Conservation (phyloP, 768 basidiomycete genomes). For the Hericium coralloides region DNA sequence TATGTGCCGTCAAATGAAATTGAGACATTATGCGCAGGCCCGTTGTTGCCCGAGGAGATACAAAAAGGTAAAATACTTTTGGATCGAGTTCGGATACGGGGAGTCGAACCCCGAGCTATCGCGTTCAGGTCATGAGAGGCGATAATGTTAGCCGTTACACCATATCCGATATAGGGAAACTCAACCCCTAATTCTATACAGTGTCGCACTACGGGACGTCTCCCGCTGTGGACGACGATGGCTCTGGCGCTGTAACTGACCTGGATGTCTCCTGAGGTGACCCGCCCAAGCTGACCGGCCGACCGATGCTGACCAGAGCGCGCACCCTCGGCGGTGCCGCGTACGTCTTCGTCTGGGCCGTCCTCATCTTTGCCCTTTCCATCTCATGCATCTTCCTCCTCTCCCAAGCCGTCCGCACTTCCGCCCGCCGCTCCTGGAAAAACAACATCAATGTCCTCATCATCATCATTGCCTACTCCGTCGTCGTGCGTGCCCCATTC, state of each 20-base stretch:
- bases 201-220: not conserved
- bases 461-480: slow-evolving; percentile 60
- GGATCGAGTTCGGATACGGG: no score
- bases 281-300: not conserved
- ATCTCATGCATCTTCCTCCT: slow-evolving; percentile 59
- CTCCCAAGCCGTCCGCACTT: slow-evolving; percentile 63
- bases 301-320: not conserved
- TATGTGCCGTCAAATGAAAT: no score
- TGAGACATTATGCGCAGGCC: no score
- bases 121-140: not conserved
- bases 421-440: slow-evolving; percentile 42
- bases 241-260: not conserved
- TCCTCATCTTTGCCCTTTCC: slow-evolving; percentile 34
- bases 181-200: not conserved
- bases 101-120: no score
- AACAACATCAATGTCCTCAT: slow-evolving; percentile 61
- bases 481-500: slow-evolving; percentile 41
- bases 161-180: not conserved
- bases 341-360: slow-evolving; percentile 28
- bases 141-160: slow-evolving; percentile 9
- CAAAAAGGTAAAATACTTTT: no score
- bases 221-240: not conserved
- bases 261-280: not conserved
- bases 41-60: no score
- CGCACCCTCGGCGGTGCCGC: slow-evolving; percentile 1